Conservation (phyloP, 2,329 filamentous ascomycete species). For the Blumeria hordei region DNA sequence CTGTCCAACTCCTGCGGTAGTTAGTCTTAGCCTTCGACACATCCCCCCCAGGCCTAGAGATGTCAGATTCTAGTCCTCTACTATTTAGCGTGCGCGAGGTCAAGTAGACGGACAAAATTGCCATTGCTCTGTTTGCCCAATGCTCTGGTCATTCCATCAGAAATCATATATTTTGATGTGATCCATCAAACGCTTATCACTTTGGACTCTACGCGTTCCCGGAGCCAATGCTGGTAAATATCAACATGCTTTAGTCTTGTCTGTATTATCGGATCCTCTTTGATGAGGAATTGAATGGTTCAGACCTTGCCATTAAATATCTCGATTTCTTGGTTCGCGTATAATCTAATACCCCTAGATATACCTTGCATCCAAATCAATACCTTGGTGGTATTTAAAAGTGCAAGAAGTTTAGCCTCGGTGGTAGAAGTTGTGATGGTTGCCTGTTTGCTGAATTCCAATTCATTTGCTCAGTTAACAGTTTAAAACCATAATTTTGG, state of each 20-base stretch:
- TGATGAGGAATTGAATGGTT: background rate
- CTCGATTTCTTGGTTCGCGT: background rate
- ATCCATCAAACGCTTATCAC: background rate
- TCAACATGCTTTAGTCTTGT: background rate
- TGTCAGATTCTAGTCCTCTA: too few relatives aligned
- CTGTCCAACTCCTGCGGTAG: too few relatives aligned
- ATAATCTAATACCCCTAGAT: background rate
- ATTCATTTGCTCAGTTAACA: background rate
- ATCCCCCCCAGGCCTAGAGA: too few relatives aligned
- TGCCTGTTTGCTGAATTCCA: background rate
- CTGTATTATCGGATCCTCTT: background rate
- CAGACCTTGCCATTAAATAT: background rate
- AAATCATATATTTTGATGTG: background rate
- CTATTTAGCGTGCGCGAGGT: too few relatives aligned
- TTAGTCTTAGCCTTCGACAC: too few relatives aligned
- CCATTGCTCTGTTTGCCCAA: background rate
- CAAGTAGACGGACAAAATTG: background rate
- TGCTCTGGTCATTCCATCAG: background rate
- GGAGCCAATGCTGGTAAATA: constrained; percentile 1
- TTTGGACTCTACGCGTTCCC: background rate
- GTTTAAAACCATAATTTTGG: background rate
- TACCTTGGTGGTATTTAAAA: background rate
- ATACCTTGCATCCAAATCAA: background rate
- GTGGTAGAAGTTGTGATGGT: background rate
- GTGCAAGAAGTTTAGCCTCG: background rate